These are phyloP conservation scores for Jasminum sambac DNA, from an alignment of 257 asterid genomes.

Conservation along the genomic window DNA sequence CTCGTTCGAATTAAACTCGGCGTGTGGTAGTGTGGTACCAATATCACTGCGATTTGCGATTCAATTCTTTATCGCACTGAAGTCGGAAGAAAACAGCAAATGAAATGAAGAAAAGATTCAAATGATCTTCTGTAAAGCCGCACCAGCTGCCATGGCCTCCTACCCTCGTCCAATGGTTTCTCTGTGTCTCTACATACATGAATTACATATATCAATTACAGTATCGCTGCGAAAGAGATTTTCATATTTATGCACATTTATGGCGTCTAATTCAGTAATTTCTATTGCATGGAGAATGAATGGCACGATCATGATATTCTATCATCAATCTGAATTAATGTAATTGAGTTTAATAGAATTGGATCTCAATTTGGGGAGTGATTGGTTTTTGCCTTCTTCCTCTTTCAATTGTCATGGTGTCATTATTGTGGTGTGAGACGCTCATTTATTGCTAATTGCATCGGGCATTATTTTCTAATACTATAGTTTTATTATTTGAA, in stretches of 20 bases:
- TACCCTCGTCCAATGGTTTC: conserved; percentile 52
- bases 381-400: neutral
- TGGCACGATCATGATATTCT: conserved; percentile 5
- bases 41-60: neutral
- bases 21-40: no score
- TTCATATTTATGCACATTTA: neutral
- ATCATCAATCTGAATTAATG: neutral
- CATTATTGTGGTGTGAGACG: neutral
- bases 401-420: neutral
- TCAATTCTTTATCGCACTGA: conserved; percentile 27
- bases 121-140: conserved; percentile 41
- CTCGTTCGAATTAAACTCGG: neutral
- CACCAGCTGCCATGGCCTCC: conserved; percentile 55
- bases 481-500: neutral
- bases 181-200: neutral
- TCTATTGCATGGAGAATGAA: neutral
- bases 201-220: neutral
- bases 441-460: conserved; percentile 10
- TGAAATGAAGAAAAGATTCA: conserved; percentile 40
- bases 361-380: conserved; percentile 4
- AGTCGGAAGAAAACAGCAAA: conserved; percentile 30
- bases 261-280: neutral
- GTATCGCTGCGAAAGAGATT: neutral
- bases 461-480: conserved; percentile 5
- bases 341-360: conserved; percentile 6